Percentiles rank a stretch among this genome's conserved stretches.
Evolutionary conservation across 1,139 yeast species (phyloP).

Genomic region (Pichia sp.): DNA sequence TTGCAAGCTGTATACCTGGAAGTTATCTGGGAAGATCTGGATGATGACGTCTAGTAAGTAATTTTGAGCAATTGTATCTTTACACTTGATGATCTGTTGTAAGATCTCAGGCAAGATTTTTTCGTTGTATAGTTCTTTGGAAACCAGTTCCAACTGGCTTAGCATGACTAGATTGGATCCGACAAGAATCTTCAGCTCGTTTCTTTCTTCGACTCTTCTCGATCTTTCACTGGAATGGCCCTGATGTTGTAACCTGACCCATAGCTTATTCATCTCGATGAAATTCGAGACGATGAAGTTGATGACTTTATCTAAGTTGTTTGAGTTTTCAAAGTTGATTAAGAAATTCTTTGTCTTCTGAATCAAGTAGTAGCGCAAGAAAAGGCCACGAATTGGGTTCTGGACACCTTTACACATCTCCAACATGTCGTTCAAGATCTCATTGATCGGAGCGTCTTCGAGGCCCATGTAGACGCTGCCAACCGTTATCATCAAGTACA

Average conservation of each 20-base stretch:
- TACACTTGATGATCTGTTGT: conserved; percentile 89
- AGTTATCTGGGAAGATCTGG: conserved; percentile 92
- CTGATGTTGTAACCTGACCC: conserved; percentile 96
- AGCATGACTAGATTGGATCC: conserved; percentile 89
- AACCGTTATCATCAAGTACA: conserved; percentile 91
- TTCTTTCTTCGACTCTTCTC: conserved; percentile 72
- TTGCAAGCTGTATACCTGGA: conserved; percentile 73
- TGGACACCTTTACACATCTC: conserved; percentile 99
- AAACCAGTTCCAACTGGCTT: conserved; percentile 80
- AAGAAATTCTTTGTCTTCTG: conserved; percentile 71
- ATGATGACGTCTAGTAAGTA: conserved; percentile 84
- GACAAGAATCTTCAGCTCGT: conserved; percentile 83
- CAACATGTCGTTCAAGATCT: conserved; percentile 91
- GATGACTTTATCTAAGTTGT: conserved; percentile 31
- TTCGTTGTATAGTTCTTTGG: conserved; percentile 53
- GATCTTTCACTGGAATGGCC: conserved; percentile 85
- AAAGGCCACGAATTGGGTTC: conserved; percentile 86
- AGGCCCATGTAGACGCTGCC: conserved; percentile 85
- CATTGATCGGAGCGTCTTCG: conserved; percentile 75
- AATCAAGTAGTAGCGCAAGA: conserved; percentile 80
- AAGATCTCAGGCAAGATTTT: conserved; percentile 72
- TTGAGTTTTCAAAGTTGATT: conserved; percentile 23
- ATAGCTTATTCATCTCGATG: conserved; percentile 93
- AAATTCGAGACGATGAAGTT: conserved; percentile 79
- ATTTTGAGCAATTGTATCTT: conserved; percentile 88